Percentiles rank a stretch among this genome's conserved stretches.
Evolutionary conservation across 1,284 basidiomycete genomes (phyloP).

Genomic region (Microbotryum scabiosae): DNA sequence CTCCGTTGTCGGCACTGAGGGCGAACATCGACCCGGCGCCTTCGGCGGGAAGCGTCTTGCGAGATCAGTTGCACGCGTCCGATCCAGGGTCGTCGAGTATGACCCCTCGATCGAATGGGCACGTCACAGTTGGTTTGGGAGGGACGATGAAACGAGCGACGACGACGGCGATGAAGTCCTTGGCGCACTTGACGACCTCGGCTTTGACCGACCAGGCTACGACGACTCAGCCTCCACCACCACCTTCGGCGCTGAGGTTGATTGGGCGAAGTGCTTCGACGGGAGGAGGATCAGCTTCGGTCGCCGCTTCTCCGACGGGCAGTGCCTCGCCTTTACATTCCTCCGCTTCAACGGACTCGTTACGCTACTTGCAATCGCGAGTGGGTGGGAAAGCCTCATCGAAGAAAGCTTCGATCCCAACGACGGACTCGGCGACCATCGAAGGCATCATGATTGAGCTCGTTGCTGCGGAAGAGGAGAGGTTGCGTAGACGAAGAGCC

Average conservation of each 20-base stretch:
- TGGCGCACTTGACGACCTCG: conserved; percentile 40
- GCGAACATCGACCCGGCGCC: neutral
- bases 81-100: neutral
- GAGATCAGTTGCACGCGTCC: neutral
- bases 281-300: neutral
- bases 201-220: conserved; percentile 45
- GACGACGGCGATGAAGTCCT: conserved; percentile 17
- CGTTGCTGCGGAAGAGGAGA: conserved; percentile 25
- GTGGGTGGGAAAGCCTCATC: conserved; percentile 8
- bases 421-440: conserved; percentile 13
- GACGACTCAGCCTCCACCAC: conserved; percentile 48
- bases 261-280: too few species aligned
- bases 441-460: conserved; percentile 13
- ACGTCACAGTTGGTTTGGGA: conserved; percentile 6
- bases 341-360: conserved; percentile 25
- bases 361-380: conserved; percentile 25
- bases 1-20: conserved; percentile 21
- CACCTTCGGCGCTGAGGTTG: conserved; percentile 1
- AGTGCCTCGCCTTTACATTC: conserved; percentile 13
- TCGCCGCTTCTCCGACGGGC: conserved; percentile 4
- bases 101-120: neutral
- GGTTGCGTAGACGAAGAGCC: conserved; percentile 21
- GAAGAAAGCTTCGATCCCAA: conserved; percentile 1
- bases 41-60: neutral
- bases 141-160: conserved; percentile 21